These are phyloP conservation scores for Phaeotremella skinneri DNA, from an alignment of 768 basidiomycete genomes.

Conservation along the genomic window DNA sequence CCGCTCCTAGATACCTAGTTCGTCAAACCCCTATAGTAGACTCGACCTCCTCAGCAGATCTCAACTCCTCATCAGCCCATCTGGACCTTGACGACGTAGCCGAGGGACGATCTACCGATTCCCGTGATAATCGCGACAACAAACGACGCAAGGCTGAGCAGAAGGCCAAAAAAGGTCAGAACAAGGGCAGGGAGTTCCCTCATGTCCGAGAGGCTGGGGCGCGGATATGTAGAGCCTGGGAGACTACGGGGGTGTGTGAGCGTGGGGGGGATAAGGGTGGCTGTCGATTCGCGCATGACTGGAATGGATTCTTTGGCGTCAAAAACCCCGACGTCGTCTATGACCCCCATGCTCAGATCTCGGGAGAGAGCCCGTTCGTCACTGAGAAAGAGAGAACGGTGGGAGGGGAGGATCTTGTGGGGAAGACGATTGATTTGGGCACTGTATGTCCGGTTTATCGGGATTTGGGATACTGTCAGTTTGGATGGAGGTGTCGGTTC, in stretches of 20 bases:
- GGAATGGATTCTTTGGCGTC: conserved; percentile 67
- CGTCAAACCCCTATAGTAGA: conserved; percentile 18
- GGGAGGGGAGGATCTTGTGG: conserved; percentile 30
- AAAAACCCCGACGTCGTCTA: conserved; percentile 73
- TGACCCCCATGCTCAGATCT: conserved; percentile 56
- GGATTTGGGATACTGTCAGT: conserved; percentile 71
- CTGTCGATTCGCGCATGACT: conserved; percentile 78
- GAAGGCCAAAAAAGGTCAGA: conserved; percentile 60
- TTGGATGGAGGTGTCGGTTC: conserved; percentile 88
- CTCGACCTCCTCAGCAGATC: conserved; percentile 12
- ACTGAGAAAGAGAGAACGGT: conserved; percentile 24
- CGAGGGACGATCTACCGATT: conserved; percentile 29
- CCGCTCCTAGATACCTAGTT: conserved; percentile 23
- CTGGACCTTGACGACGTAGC: conserved; percentile 39
- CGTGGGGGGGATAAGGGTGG: conserved; percentile 35
- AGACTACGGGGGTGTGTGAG: conserved; percentile 63
- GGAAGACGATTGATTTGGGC: conserved; percentile 25
- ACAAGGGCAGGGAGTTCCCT: conserved; percentile 76
- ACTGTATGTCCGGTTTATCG: conserved; percentile 66
- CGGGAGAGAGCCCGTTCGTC: conserved; percentile 58
- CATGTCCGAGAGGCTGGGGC: conserved; percentile 70
- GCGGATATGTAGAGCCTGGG: conserved; percentile 77
- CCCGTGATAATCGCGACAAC: conserved; percentile 24
- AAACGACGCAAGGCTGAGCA: conserved; percentile 44
- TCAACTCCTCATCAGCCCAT: conserved; percentile 19